Evolutionary conservation across 352 stramenopile genomes (phyloP), one percentile per base, ranked within the genome.

Genomic region (Phytophthora quininea): DNA sequence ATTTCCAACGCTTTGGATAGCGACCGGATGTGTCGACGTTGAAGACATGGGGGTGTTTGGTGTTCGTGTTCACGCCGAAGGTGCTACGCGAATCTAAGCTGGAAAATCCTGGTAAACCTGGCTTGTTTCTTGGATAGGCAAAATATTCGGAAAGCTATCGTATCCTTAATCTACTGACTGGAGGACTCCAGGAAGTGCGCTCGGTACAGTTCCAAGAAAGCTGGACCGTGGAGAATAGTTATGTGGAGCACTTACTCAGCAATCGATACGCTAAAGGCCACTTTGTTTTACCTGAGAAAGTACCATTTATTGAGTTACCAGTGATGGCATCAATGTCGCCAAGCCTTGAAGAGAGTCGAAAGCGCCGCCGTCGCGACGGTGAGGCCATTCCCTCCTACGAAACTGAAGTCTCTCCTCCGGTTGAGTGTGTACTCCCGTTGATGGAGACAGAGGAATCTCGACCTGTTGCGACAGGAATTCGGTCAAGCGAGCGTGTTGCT

Each of bases 281-380:
- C 48, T 31, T 29, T 42, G 9, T 27, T 40, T 27, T 58, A 32
- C 38, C 52, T 37, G 30, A 8, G 5, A 38, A 50, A 24, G 49
- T 50, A 30, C 52, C 35, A 37, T 57, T 37, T 14, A 10, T 47
- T 46, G 15, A 19, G 32, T 19, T 57, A n/a, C 51, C 51, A 19
- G 51, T 57, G 1, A 19, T 47, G 9, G 40, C 40, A 27, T 47
- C 37, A 14, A 12, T 43, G 40, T 6, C 40, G 10, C 15, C 9
- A 24, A 24, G 19, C 19, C 19, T 24, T 24, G 40, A 47, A 27
- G 4, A 47, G 12, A n/a, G 35, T 40, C 6, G 6, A 40, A 64
- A 65, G 40, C 58, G 58, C 58, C 38, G 29, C 58, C 58, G 49
- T 65, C 53, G 49, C 40, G 49, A 58, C 40, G 48, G 58, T 58